phyloP scores from a whole-genome alignment of 2,329 filamentous ascomycete genomes.

The Teratosphaeria nubilosa region DNA sequence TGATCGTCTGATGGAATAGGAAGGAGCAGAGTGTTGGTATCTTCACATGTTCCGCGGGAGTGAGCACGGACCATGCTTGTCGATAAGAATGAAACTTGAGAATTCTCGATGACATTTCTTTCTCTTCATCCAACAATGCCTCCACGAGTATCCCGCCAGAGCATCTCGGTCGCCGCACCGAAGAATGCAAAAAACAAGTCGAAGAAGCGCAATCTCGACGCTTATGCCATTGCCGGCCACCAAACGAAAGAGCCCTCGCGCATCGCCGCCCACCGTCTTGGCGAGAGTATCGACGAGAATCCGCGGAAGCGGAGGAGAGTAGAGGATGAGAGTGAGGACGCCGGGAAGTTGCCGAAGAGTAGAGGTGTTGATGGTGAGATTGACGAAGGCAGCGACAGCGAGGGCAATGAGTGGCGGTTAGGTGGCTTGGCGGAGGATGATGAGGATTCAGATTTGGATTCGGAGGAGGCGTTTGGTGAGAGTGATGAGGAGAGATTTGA shows the following conservation, averaged over 20 bases:
- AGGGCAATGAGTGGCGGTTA: slow-evolving; percentile 76
- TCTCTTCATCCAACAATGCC: slow-evolving; percentile 30
- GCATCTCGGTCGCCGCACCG: slow-evolving; percentile 21
- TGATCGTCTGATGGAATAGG: not conserved
- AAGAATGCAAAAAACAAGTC: slow-evolving; percentile 32
- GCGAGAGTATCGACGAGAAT: slow-evolving; percentile 39
- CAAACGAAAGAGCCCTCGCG: slow-evolving; percentile 36
- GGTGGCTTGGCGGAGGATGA: slow-evolving; percentile 55
- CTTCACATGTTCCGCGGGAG: slow-evolving; percentile 4
- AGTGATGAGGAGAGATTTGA: slow-evolving; percentile 81
- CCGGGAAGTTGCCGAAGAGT: slow-evolving; percentile 23
- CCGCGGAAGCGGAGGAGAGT: slow-evolving; percentile 34
- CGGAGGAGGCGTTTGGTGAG: slow-evolving; percentile 75
- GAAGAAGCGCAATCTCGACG: slow-evolving; percentile 49
- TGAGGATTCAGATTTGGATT: slow-evolving; percentile 60
- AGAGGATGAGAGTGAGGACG: slow-evolving; percentile 34
- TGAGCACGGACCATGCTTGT: slow-evolving; percentile 3
- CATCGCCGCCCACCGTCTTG: slow-evolving; percentile 48
- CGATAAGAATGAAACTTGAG: not conserved
- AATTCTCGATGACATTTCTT: slow-evolving; percentile 1
- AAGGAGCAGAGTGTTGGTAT: not conserved
- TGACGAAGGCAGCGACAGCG: slow-evolving; percentile 72
- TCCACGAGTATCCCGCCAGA: slow-evolving; percentile 32
- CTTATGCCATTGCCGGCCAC: slow-evolving; percentile 54
- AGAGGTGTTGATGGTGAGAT: slow-evolving; percentile 33